Conservation (phyloP, 768 basidiomycete species). For the Leucogyrophana mollusca region DNA sequence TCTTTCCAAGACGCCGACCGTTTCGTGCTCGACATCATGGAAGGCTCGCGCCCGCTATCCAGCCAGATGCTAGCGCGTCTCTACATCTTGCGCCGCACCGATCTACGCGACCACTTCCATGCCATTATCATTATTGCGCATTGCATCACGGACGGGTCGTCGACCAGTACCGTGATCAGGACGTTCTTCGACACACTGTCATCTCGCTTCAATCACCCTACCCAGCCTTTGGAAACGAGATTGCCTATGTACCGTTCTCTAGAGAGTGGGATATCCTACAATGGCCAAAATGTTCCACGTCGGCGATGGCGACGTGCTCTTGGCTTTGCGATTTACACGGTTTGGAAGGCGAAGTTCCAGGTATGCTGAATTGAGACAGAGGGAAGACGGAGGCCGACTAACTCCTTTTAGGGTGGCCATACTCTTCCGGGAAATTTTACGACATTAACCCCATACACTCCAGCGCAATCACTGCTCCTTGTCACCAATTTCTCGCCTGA, state of each 20-base stretch:
- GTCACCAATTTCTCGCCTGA: slow-evolving; percentile 23
- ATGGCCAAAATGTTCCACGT: slow-evolving; percentile 29
- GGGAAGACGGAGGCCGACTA: background rate
- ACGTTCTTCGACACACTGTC: slow-evolving; percentile 42
- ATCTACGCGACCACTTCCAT: slow-evolving; percentile 36
- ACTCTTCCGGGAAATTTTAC: slow-evolving; percentile 44
- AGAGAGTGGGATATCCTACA: slow-evolving; percentile 35
- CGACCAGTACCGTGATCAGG: slow-evolving; percentile 40
- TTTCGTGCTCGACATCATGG: slow-evolving; percentile 29
- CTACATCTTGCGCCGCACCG: slow-evolving; percentile 38
- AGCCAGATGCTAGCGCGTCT: slow-evolving; percentile 41
- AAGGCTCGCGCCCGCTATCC: slow-evolving; percentile 37
- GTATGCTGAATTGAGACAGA: slow-evolving; percentile 23
- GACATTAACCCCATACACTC: slow-evolving; percentile 32
- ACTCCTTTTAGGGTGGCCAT: slow-evolving; percentile 47
- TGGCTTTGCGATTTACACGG: slow-evolving; percentile 34
- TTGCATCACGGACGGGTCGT: slow-evolving; percentile 49
- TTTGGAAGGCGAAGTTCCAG: slow-evolving; percentile 29
- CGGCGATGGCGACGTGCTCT: slow-evolving; percentile 47
- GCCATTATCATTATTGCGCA: slow-evolving; percentile 47
- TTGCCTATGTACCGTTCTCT: slow-evolving; percentile 40
- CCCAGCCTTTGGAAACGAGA: slow-evolving; percentile 29
- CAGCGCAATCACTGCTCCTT: slow-evolving; percentile 35
- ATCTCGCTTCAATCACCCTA: slow-evolving; percentile 7
- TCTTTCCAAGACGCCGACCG: slow-evolving; percentile 36